Evolutionary conservation across 1,139 yeast species (phyloP).

Genomic region (Maudiozyma humilis): DNA sequence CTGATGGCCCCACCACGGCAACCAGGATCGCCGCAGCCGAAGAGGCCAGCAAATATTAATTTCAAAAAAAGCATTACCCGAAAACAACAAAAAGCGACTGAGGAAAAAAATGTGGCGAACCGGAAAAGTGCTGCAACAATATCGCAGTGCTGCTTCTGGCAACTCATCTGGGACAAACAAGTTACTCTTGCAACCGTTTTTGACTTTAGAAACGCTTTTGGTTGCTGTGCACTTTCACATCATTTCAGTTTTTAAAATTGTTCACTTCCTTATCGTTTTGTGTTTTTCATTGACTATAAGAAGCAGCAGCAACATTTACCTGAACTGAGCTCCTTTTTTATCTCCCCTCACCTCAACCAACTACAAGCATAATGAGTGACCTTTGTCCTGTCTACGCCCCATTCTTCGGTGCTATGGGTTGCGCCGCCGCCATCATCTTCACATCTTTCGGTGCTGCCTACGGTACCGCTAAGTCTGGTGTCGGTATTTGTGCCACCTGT

Average conservation of each 20-base stretch:
- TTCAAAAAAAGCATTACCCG: no score
- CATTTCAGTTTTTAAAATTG: neutral
- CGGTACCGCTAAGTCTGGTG: conserved; percentile 99
- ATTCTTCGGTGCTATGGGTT: conserved; percentile 95
- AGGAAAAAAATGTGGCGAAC: neutral
- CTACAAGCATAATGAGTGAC: conserved; percentile 26
- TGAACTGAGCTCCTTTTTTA: neutral
- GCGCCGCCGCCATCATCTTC: conserved; percentile 97
- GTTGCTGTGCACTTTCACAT: neutral
- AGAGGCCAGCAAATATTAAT: no score
- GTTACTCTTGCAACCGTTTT: conserved; percentile 1
- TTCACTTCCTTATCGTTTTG: neutral
- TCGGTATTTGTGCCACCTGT: conserved; percentile 98
- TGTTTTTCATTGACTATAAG: neutral
- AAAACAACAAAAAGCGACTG: neutral
- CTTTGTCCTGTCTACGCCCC: conserved; percentile 45
- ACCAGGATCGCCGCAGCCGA: no score
- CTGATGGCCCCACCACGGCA: no score
- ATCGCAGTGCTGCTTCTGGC: neutral
- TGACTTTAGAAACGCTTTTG: neutral
- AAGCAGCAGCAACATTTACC: neutral
- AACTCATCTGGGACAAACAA: neutral
- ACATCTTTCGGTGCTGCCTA: conserved; percentile 98
- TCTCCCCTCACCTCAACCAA: neutral
- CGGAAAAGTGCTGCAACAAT: conserved; percentile 2